These are phyloP conservation scores for Piromyces finnis DNA, from an alignment of 192 early-diverging fungal genomes.

Conservation along the genomic window DNA sequence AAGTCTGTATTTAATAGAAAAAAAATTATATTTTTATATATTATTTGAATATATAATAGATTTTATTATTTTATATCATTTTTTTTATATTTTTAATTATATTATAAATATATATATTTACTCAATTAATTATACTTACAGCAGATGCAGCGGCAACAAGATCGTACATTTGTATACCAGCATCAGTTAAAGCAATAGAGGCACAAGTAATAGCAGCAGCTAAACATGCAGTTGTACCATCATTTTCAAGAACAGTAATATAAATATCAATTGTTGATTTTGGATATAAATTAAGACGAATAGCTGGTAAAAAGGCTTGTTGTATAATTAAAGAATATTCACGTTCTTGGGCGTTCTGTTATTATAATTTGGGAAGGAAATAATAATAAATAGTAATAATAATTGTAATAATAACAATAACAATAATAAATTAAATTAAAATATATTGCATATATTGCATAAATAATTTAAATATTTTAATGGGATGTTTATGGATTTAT, in stretches of 20 bases:
- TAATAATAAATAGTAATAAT: too few relatives aligned
- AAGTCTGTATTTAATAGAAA: background rate
- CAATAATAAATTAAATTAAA: background rate
- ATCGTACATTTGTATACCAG: conserved; percentile 73
- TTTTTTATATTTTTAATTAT: too few relatives aligned
- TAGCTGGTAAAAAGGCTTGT: conserved; percentile 8
- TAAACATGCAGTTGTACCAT: conserved; percentile 43
- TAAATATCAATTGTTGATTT: conserved; percentile 57
- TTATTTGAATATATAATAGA: too few relatives aligned
- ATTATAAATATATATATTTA: too few relatives aligned
- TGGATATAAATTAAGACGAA: conserved; percentile 49
- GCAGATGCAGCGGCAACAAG: conserved; percentile 54
- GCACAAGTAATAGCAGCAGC: conserved; percentile 44
- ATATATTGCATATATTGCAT: too few relatives aligned
- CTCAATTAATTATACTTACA: too few relatives aligned
- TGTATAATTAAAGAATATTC: background rate
- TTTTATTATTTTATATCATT: too few relatives aligned
- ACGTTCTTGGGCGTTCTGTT: background rate
- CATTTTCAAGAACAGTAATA: conserved; percentile 49
- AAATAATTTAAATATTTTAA: too few relatives aligned
- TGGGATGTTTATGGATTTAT: too few relatives aligned
- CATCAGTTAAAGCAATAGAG: conserved; percentile 48
- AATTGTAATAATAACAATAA: too few relatives aligned
- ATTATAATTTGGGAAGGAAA: background rate
- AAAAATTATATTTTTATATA: too few relatives aligned